Base-by-base conservation (phyloP, 768 basidiomycete species). In the Kwoniella sp. region DNA sequence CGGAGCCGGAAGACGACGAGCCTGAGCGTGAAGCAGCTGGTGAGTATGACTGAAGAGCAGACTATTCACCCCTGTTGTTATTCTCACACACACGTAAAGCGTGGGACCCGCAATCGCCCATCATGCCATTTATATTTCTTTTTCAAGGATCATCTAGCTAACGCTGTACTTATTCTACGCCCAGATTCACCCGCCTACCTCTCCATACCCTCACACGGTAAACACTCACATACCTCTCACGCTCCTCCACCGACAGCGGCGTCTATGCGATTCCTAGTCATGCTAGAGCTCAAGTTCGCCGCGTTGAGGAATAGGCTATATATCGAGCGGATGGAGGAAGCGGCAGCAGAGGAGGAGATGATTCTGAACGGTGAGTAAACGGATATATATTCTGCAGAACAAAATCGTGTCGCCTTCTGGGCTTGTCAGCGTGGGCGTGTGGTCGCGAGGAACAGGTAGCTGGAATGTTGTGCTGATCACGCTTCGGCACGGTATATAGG, bases 271-370 rank as follows among this genome's bases (percentile, higher is more conserved):
- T 88, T 89, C 0, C 82, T 97, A 7, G 89, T 94, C 2, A 85
- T 83, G 49, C 94, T 99, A 70, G 95, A 99, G 76, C 86, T 97
- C 80, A 91, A 90, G 73, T 96, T 93, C 79, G 93, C 94, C 0
- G 81, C 89, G 30, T 79, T 97, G 60, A 82, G 95, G 51, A 93
- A 97, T 77, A 83, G 87, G 54, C 83, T 97, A 17, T 97, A 94
- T 78, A 84, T 97, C 21, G 95, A 98, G 81, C 90, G 93, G 78
- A 92, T 97, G 91, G 90, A 92, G 44, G 87, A 86, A 3, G 82
- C 95, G 8, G 88, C 90, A 33, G 89, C 88, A 86, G 95, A 98
- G 79, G 92, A 97, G 74, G 82, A 85, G 15, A 82, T 93, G 71
- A 84, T 98, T 24, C 83, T 85, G 27, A 85, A 88, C 47, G 90